Evolutionary conservation across 768 basidiomycete species (phyloP).

Genomic region (Cytidiella melzeri): DNA sequence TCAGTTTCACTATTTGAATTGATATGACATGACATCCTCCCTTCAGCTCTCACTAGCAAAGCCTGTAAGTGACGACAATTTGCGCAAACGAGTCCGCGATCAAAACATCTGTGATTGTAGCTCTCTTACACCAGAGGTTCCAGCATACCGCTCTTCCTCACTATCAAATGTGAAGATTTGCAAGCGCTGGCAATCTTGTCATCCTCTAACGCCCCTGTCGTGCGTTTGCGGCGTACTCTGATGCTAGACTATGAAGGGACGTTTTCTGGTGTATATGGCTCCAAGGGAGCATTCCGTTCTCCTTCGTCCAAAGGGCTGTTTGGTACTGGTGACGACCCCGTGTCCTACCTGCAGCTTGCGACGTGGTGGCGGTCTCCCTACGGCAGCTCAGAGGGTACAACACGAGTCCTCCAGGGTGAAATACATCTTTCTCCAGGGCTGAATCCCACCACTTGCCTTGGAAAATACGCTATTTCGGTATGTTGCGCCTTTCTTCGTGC

Average conservation of each 20-base stretch:
- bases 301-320: too few relatives aligned
- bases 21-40: neutral
- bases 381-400: neutral
- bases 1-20: too few relatives aligned
- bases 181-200: constrained; percentile 18
- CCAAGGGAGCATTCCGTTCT: too few relatives aligned
- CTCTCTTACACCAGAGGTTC: constrained; percentile 19
- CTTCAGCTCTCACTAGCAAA: constrained; percentile 13
- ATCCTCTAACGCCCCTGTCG: constrained; percentile 6
- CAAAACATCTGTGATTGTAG: constrained; percentile 5
- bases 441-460: constrained; percentile 13
- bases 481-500: neutral
- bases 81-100: neutral
- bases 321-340: neutral
- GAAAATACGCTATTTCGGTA: constrained; percentile 15
- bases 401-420: constrained; percentile 16
- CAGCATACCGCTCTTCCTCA: constrained; percentile 14
- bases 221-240: constrained; percentile 7
- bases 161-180: constrained; percentile 11
- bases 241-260: constrained; percentile 4
- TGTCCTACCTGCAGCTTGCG: constrained; percentile 8
- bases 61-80: constrained; percentile 1
- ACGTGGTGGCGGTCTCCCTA: constrained; percentile 15
- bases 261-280: too few relatives aligned
- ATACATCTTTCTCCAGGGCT: constrained; percentile 11